phyloP scores from a whole-genome alignment of 2,329 filamentous ascomycete genomes.

The Dactylellina parvicollis region DNA sequence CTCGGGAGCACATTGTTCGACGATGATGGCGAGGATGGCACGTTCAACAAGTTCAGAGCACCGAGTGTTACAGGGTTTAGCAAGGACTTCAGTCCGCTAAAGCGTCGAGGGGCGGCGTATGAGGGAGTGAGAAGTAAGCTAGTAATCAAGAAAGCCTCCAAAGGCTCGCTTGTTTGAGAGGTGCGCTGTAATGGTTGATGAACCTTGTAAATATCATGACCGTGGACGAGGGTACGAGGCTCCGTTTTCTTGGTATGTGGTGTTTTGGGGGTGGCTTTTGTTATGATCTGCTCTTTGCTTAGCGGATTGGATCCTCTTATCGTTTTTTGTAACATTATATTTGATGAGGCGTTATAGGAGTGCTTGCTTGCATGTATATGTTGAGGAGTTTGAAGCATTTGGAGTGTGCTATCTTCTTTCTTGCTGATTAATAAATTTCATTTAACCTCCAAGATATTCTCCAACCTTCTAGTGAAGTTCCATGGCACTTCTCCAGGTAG shows the following conservation, averaged over 20 bases:
- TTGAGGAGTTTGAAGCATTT: slow-evolving; percentile 14
- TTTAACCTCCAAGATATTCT: not conserved
- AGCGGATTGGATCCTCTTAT: slow-evolving; percentile 10
- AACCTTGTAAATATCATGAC: slow-evolving; percentile 51
- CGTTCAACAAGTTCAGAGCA: slow-evolving; percentile 48
- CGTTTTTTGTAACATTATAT: slow-evolving; percentile 15
- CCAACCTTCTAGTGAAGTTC: no score
- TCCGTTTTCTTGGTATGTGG: slow-evolving; percentile 31
- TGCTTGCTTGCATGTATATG: slow-evolving; percentile 17
- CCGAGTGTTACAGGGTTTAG: slow-evolving; percentile 47
- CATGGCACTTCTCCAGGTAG: no score
- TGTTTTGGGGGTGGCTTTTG: slow-evolving; percentile 18
- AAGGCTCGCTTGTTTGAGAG: not conserved
- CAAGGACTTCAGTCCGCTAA: slow-evolving; percentile 57
- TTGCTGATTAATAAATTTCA: not conserved
- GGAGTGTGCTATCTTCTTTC: not conserved
- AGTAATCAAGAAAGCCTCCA: slow-evolving; percentile 35
- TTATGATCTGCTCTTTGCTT: slow-evolving; percentile 4
- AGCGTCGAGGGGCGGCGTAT: slow-evolving; percentile 57
- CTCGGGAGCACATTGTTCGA: slow-evolving; percentile 76
- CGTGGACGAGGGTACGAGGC: slow-evolving; percentile 28
- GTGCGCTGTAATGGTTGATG: not conserved
- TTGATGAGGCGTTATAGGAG: slow-evolving; percentile 35
- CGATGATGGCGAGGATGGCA: slow-evolving; percentile 70
- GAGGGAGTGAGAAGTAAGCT: slow-evolving; percentile 40